These are phyloP conservation scores for Yamadazyma dendronema DNA, from an alignment of 1,139 yeast species.

Conservation along the genomic window DNA sequence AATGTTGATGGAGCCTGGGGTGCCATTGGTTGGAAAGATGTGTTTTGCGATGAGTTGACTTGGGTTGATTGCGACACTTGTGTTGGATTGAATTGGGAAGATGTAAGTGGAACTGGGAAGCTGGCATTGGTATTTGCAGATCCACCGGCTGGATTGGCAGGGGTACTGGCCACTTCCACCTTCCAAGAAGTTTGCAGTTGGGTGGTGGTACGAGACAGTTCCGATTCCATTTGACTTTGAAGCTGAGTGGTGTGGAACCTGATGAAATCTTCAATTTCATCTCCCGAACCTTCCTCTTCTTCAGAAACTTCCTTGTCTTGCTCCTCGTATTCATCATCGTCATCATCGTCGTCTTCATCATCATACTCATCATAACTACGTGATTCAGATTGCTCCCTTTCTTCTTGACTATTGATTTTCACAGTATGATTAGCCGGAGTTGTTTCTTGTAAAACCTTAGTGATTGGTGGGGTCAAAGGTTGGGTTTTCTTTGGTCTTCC, in stretches of 20 bases:
- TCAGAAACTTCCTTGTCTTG: conserved; percentile 6
- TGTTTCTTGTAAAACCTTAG: no score
- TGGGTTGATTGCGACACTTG: neutral
- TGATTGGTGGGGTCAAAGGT: no score
- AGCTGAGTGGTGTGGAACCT: conserved; percentile 26
- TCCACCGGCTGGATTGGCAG: neutral
- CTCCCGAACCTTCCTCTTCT: conserved; percentile 16
- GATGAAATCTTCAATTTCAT: conserved; percentile 33
- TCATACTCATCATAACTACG: no score
- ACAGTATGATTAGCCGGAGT: no score
- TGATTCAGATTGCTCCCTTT: neutral
- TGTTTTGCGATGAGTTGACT: neutral
- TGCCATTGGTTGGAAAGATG: neutral
- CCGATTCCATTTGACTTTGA: conserved; percentile 10
- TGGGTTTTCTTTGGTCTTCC: neutral
- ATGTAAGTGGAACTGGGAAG: neutral
- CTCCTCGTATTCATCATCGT: conserved; percentile 8
- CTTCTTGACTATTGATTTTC: neutral
- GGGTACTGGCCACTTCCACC: neutral
- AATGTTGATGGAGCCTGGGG: neutral
- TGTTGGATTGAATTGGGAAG: neutral
- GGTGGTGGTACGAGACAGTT: neutral
- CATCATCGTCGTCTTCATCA: conserved; percentile 3
- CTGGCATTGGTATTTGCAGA: neutral
- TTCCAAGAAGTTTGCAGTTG: neutral